Conservation (phyloP, 495 filamentous ascomycete species). For the Xylaria intraflava region DNA sequence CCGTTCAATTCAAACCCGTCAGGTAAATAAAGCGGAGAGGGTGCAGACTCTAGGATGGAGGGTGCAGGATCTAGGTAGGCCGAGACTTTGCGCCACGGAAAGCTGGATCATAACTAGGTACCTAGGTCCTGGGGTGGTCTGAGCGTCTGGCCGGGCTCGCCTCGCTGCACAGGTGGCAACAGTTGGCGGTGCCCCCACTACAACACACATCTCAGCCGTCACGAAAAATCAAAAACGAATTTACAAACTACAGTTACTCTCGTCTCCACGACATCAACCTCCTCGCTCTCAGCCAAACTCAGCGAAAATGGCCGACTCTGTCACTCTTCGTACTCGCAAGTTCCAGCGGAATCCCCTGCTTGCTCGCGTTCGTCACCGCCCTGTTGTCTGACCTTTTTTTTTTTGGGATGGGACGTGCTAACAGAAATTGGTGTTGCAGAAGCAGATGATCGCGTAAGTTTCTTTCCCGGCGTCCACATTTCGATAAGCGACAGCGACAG, state of each 20-base stretch:
- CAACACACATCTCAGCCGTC: constrained; percentile 16
- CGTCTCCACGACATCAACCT: constrained; percentile 13
- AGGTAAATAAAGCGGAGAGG: too few species aligned
- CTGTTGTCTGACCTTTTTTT: not conserved
- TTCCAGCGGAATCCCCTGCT: constrained; percentile 99
- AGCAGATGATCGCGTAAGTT: constrained; percentile 99
- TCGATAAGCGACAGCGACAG: not conserved
- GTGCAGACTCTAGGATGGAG: too few species aligned
- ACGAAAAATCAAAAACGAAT: constrained; percentile 16
- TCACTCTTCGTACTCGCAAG: constrained; percentile 99
- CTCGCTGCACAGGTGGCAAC: constrained; percentile 9
- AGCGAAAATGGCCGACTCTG: constrained; percentile 81
- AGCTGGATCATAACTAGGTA: too few species aligned
- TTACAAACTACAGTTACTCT: constrained; percentile 12
- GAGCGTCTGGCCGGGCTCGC: constrained; percentile 2
- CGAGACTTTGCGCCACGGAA: too few species aligned
- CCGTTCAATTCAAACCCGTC: too few species aligned
- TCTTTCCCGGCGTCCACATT: constrained; percentile 10
- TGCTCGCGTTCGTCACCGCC: constrained; percentile 34
- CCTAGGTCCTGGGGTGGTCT: not conserved
- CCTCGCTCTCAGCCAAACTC: constrained; percentile 14
- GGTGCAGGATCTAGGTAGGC: too few species aligned
- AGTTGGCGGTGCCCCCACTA: constrained; percentile 9
- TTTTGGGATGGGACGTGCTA: constrained; percentile 2
- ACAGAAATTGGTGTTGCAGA: constrained; percentile 26